Base-by-base conservation (phyloP, 768 basidiomycete genomes). In the Pseudohyphozyma bogoriensis region DNA sequence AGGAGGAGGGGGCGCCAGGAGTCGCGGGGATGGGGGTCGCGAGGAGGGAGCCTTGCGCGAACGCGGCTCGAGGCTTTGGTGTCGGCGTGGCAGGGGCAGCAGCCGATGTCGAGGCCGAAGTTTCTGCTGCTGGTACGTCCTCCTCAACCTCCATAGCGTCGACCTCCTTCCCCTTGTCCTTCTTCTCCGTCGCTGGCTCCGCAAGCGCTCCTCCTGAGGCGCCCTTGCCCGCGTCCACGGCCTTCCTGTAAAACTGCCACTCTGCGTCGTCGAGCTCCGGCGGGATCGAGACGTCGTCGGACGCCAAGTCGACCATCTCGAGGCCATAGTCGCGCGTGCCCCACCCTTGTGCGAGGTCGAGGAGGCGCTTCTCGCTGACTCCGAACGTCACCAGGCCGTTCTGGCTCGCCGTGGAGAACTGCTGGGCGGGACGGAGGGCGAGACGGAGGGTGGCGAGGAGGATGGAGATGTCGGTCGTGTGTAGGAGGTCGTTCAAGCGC, bases 391-490 rank as follows among this genome's bases (percentile, higher is more conserved):
- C 60, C n/a, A 58, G 40, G 29, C 60, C 51, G 2, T 84, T 83
- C 66, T 86, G 84, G 16, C 88, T 83, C 12, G 86, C 85, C 68
- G 89, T 85, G 11, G 88, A 90, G 73, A 95, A 97, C 72, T 96
- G 92, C 70, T 96, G 92, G 6, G 89, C 85, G 3, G 93, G 92
- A 35, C 95, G 86, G 32, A 96, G 81, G 51, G 95, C 78, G 49
- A 96, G 81, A 67, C 87, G 85, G 60, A 97, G 78, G 36, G 89
- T 80, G 35, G 87, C 76, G 56, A 89, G 81, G 45, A 97, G 79
- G 46, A 97, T 79, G 70, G 95, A 89, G 62, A 95, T 77, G 76
- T 97, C 93, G 31, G 85, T 85, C 10, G 89, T 87, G 70, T 83
- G 83, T 64, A 97, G 79, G 36, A 99, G 78, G 71, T 85, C 85